phyloP scores from a whole-genome alignment of 2,329 filamentous ascomycete genomes.

The Penicillium paneum region DNA sequence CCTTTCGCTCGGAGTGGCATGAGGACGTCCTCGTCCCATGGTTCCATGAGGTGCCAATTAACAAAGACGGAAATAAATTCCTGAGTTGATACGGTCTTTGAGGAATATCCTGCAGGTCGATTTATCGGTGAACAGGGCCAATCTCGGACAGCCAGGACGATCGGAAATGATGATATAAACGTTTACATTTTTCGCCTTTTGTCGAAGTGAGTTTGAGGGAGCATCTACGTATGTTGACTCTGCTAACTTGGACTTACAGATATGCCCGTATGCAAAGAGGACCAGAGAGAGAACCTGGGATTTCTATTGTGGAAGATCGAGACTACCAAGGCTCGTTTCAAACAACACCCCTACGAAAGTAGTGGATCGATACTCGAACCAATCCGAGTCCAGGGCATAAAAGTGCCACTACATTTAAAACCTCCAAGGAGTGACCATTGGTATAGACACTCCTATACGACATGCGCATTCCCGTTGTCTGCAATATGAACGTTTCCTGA shows the following conservation, averaged over 20 bases:
- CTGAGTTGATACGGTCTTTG: constrained; percentile 52
- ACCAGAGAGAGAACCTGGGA: constrained; percentile 3
- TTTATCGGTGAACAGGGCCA: constrained; percentile 54
- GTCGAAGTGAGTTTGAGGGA: constrained; percentile 32
- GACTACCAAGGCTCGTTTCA: neutral
- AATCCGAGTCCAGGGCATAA: neutral
- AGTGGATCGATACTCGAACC: neutral
- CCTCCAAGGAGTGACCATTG: neutral
- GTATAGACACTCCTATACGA: neutral
- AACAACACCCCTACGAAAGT: too few species aligned
- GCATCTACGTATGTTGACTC: neutral
- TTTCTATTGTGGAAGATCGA: neutral
- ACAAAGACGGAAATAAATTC: constrained; percentile 51
- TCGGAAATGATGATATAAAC: constrained; percentile 59
- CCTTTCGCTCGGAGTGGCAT: constrained; percentile 57
- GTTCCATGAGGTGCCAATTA: constrained; percentile 57
- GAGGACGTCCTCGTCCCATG: constrained; percentile 56
- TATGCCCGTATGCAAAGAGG: constrained; percentile 13
- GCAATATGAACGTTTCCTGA: neutral
- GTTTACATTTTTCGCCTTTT: constrained; percentile 59
- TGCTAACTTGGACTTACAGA: neutral
- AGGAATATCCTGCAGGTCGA: constrained; percentile 46
- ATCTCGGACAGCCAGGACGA: constrained; percentile 53
- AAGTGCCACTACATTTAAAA: neutral
- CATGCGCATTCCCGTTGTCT: neutral